phyloP scores from a whole-genome alignment of 345 rosid genomes.

The Iberis pinnata region DNA sequence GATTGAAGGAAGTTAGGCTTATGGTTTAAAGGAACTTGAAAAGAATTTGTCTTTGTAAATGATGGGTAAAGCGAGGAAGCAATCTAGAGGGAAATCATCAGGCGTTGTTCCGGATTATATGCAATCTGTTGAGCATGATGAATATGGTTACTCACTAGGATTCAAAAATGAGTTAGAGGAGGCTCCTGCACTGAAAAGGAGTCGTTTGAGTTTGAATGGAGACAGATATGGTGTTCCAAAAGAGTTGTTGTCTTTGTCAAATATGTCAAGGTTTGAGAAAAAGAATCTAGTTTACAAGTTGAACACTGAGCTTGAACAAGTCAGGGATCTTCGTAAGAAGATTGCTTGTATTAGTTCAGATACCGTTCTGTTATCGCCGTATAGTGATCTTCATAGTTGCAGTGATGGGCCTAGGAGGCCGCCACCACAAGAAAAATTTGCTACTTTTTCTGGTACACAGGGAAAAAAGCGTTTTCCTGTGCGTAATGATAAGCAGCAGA shows the following conservation, averaged over 20 bases:
- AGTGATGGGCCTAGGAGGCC: conserved; percentile 62
- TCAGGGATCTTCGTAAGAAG: conserved; percentile 51
- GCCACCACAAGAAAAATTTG: conserved; percentile 31
- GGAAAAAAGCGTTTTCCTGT: conserved; percentile 50
- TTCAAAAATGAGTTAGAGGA: conserved; percentile 47
- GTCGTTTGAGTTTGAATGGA: conserved; percentile 47
- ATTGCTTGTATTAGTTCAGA: conserved; percentile 39
- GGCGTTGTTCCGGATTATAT: conserved; percentile 56
- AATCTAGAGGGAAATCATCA: conserved; percentile 53
- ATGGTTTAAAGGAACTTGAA: conserved; percentile 30
- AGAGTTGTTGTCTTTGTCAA: conserved; percentile 55
- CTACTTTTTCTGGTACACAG: conserved; percentile 34
- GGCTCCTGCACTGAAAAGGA: conserved; percentile 47
- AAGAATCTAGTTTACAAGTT: conserved; percentile 46
- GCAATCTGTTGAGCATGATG: conserved; percentile 63
- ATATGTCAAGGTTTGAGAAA: conserved; percentile 55
- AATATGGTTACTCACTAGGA: conserved; percentile 57
- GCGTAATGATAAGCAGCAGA: conserved; percentile 33
- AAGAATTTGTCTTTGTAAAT: conserved; percentile 32
- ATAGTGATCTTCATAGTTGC: conserved; percentile 55
- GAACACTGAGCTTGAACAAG: conserved; percentile 67
- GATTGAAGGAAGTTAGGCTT: conserved; percentile 38
- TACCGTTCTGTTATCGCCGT: conserved; percentile 37
- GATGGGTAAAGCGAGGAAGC: conserved; percentile 70
- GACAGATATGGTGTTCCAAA: conserved; percentile 40